These are phyloP conservation scores for Karstenula rhodostoma DNA, from an alignment of 2,329 filamentous ascomycete species.

Conservation along the genomic window DNA sequence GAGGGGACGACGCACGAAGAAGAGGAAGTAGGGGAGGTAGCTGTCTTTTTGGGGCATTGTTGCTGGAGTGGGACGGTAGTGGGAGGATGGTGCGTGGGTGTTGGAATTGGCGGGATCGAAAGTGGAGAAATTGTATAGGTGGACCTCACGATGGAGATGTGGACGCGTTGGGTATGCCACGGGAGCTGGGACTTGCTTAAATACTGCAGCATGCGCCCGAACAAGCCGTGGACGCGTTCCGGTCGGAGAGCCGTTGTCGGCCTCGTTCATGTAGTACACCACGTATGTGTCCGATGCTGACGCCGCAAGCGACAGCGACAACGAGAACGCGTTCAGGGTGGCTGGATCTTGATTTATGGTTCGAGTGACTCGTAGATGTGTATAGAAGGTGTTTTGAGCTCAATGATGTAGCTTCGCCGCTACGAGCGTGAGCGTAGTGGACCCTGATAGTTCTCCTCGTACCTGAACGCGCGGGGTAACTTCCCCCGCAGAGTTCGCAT, in stretches of 20 bases:
- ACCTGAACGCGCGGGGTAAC: neutral
- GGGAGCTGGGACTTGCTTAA: neutral
- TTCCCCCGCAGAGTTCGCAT: neutral
- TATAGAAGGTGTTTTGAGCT: too few relatives aligned
- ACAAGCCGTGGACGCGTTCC: neutral
- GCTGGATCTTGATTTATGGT: too few relatives aligned
- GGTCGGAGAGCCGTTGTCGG: conserved; percentile 3
- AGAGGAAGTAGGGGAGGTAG: conserved; percentile 7
- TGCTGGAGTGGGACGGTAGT: too few relatives aligned
- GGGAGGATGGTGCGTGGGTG: neutral
- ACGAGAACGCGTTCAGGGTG: neutral
- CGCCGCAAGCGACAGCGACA: neutral
- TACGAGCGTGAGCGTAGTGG: neutral
- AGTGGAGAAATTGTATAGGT: neutral
- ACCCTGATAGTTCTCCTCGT: neutral
- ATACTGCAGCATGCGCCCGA: neutral
- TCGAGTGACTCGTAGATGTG: too few relatives aligned
- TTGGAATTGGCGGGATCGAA: neutral
- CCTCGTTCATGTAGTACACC: neutral
- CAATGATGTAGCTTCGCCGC: too few relatives aligned
- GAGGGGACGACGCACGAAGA: conserved; percentile 6
- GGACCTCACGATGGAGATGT: too few relatives aligned
- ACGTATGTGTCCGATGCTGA: neutral
- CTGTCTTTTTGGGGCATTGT: neutral
- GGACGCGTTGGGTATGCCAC: neutral